Evolutionary conservation across 75 land plant species (phyloP).

Genomic region (Pinus tabuliformis): DNA sequence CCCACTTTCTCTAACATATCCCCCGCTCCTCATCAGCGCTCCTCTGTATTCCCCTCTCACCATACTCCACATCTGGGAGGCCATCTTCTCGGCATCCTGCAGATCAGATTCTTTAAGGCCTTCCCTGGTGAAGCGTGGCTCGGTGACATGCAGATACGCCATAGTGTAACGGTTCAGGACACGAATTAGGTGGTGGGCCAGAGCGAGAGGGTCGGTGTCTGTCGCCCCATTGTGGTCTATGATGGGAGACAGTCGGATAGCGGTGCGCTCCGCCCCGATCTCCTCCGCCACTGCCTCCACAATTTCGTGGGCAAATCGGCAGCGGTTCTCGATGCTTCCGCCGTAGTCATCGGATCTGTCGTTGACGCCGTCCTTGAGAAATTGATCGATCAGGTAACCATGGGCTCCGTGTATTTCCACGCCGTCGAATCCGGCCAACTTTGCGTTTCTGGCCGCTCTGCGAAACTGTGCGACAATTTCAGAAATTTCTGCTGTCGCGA

Average conservation of each 20-base stretch:
- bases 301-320: constrained; percentile 46
- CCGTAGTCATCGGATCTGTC: constrained; percentile 73
- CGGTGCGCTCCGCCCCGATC: constrained; percentile 52
- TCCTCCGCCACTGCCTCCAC: constrained; percentile 40
- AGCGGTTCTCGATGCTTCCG: constrained; percentile 62
- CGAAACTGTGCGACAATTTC: constrained; percentile 43
- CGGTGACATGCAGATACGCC: constrained; percentile 69
- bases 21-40: constrained; percentile 62
- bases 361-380: constrained; percentile 88
- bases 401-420: constrained; percentile 86
- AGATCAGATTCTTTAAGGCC: constrained; percentile 36
- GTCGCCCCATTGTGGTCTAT: constrained; percentile 77
- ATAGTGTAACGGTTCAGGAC: constrained; percentile 43
- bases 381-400: constrained; percentile 89
- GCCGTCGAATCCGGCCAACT: constrained; percentile 71
- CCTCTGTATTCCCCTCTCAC: constrained; percentile 41
- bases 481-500: constrained; percentile 44
- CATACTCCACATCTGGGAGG: constrained; percentile 21
- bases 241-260: constrained; percentile 66
- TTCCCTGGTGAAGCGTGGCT: constrained; percentile 63
- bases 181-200: constrained; percentile 45
- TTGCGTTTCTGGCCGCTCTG: constrained; percentile 54
- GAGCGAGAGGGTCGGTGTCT: constrained; percentile 53
- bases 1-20: constrained; percentile 58
- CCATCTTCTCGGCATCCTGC: constrained; percentile 30